Evolutionary conservation across 2,329 filamentous ascomycete species (phyloP).

Genomic region (Beauveria sp.): DNA sequence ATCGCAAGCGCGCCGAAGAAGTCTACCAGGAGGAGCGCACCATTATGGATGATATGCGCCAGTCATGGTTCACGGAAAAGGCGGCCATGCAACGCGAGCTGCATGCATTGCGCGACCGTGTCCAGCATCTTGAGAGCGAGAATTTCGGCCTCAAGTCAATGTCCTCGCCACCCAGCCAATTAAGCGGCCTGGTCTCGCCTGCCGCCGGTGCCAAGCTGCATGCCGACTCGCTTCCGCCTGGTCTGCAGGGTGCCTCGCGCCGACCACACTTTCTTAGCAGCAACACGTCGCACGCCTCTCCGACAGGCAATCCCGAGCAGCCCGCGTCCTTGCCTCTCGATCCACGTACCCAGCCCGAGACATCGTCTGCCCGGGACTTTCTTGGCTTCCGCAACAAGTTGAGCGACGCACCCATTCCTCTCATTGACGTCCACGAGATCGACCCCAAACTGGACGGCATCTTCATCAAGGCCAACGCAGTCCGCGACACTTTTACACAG

Average conservation of each 20-base stretch:
- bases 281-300: slow-evolving; percentile 27
- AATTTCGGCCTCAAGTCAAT: slow-evolving; percentile 27
- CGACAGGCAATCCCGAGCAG: slow-evolving; percentile 26
- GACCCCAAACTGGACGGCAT: slow-evolving; percentile 54
- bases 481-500: slow-evolving; percentile 44
- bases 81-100: slow-evolving; percentile 33
- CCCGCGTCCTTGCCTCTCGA: slow-evolving; percentile 33
- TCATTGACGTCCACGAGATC: slow-evolving; percentile 51
- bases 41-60: slow-evolving; percentile 44
- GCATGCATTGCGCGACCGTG: slow-evolving; percentile 31
- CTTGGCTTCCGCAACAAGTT: slow-evolving; percentile 25
- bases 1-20: slow-evolving; percentile 44
- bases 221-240: slow-evolving; percentile 23
- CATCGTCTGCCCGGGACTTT: slow-evolving; percentile 29
- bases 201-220: not conserved
- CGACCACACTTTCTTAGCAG: slow-evolving; percentile 25
- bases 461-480: slow-evolving; percentile 44
- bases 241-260: slow-evolving; percentile 26
- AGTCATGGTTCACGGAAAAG: slow-evolving; percentile 40
- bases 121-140: slow-evolving; percentile 29
- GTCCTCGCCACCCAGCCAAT: slow-evolving; percentile 21
- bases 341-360: slow-evolving; percentile 35
- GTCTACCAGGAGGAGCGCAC: slow-evolving; percentile 47
- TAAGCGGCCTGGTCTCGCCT: slow-evolving; percentile 22
- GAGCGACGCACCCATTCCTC: slow-evolving; percentile 28